These are phyloP conservation scores for Scalesia atractyloides DNA, from an alignment of 129 eudicot genomes.

Conservation along the genomic window DNA sequence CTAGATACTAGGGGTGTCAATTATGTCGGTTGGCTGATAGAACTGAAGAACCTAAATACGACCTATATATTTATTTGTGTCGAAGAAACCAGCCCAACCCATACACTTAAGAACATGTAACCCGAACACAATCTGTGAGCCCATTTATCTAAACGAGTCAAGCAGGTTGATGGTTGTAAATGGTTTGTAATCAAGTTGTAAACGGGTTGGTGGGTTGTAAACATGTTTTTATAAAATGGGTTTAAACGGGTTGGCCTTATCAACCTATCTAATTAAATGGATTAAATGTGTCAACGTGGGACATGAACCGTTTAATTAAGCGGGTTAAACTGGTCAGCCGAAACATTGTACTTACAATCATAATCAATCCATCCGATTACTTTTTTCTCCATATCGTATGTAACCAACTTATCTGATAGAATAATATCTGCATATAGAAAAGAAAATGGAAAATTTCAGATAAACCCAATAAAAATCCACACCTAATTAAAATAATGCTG, in stretches of 20 bases:
- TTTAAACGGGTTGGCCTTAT: background rate
- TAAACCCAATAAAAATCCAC: background rate
- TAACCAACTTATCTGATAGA: conserved; percentile 65
- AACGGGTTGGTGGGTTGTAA: background rate
- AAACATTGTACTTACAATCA: conserved; percentile 40
- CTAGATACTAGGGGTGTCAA: background rate
- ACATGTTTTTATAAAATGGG: background rate
- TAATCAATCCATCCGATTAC: conserved; percentile 75
- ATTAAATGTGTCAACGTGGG: background rate
- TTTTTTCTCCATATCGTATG: conserved; percentile 74
- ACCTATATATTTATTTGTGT: background rate
- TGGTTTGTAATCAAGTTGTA: background rate
- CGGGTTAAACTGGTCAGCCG: background rate
- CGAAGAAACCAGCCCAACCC: background rate
- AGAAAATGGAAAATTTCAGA: background rate
- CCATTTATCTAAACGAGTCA: background rate
- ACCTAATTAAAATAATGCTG: background rate
- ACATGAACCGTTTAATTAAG: background rate
- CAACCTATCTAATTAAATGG: background rate
- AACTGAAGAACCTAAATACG: background rate
- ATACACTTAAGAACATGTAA: background rate
- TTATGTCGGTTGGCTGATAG: background rate
- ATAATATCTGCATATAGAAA: conserved; percentile 57
- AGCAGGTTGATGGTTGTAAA: background rate
- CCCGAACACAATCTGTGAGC: background rate